Percentiles rank a stretch among this genome's conserved stretches.
These are phyloP conservation scores for Trebouxia sp. DNA, from an alignment of 139 green algal species.

Conservation along the genomic window DNA sequence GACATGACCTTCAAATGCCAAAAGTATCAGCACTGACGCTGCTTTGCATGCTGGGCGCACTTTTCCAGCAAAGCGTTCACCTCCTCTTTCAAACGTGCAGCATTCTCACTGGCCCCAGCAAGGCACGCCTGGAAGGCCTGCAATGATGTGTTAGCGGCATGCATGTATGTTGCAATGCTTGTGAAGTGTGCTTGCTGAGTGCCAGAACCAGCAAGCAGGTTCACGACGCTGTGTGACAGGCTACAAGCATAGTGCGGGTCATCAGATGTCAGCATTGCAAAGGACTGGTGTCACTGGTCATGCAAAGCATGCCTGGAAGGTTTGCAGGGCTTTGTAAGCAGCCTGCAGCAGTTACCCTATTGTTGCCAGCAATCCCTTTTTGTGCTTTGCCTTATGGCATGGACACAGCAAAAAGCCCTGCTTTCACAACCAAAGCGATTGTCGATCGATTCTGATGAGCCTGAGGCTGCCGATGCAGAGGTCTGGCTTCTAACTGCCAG, in stretches of 20 bases:
- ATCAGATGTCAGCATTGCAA: conserved; percentile 37
- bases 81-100: conserved; percentile 36
- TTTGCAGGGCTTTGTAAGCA: conserved; percentile 27
- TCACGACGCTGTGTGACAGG: conserved; percentile 30
- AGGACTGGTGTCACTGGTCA: background rate
- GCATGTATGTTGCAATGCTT: background rate
- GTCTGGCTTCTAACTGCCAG: no score
- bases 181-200: no score
- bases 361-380: background rate
- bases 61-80: conserved; percentile 30
- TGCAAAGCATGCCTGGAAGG: conserved; percentile 43
- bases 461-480: no score
- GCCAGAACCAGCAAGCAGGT: no score
- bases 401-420: no score
- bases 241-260: conserved; percentile 10
- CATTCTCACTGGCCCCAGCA: conserved; percentile 24
- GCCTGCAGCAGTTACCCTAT: background rate
- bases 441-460: no score
- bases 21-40: no score
- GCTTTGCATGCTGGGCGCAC: conserved; percentile 28
- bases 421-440: no score
- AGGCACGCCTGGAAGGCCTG: conserved; percentile 43
- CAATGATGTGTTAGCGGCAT: conserved; percentile 41
- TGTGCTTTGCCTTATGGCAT: background rate
- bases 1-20: no score